Conservation (phyloP, 2,329 filamentous ascomycete species). For the Chaetomiaceae sp. region DNA sequence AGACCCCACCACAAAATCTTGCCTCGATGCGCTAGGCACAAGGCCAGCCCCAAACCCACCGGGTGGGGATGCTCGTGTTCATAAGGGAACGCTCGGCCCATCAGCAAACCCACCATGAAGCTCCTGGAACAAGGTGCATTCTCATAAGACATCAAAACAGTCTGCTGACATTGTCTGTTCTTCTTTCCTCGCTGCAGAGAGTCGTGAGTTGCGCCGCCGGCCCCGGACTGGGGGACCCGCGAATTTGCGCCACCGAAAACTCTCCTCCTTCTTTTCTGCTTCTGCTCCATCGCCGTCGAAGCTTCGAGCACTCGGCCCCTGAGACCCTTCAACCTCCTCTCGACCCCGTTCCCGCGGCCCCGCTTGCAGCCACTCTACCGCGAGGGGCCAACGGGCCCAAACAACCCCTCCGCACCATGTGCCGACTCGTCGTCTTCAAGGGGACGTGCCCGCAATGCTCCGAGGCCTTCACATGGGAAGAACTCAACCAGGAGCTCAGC, state of each 20-base stretch:
- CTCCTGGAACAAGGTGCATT: not conserved
- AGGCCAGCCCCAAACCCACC: not conserved
- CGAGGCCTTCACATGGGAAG: slow-evolving; percentile 38
- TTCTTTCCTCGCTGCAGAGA: not conserved
- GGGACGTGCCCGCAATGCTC: slow-evolving; percentile 42
- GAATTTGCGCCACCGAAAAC: not conserved
- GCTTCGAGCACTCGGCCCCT: not conserved
- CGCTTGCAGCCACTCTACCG: not conserved
- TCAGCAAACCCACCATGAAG: not conserved
- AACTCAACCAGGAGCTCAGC: slow-evolving; percentile 42
- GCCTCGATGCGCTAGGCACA: not conserved
- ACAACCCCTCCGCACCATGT: slow-evolving; percentile 35
- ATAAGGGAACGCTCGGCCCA: not conserved
- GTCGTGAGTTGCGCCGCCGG: not conserved
- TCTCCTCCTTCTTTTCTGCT: not conserved
- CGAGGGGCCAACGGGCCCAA: not conserved
- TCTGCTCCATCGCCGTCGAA: not conserved
- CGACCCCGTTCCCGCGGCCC: not conserved
- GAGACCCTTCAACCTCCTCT: not conserved
- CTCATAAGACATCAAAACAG: not conserved
- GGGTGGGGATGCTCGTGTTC: not conserved
- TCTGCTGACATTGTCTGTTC: not conserved
- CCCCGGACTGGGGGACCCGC: slow-evolving; percentile 3
- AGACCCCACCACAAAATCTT: slow-evolving; percentile 6
- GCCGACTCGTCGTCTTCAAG: slow-evolving; percentile 42